phyloP scores from a whole-genome alignment of 116 monocot genomes.

The Papilionanthe hybrid region DNA sequence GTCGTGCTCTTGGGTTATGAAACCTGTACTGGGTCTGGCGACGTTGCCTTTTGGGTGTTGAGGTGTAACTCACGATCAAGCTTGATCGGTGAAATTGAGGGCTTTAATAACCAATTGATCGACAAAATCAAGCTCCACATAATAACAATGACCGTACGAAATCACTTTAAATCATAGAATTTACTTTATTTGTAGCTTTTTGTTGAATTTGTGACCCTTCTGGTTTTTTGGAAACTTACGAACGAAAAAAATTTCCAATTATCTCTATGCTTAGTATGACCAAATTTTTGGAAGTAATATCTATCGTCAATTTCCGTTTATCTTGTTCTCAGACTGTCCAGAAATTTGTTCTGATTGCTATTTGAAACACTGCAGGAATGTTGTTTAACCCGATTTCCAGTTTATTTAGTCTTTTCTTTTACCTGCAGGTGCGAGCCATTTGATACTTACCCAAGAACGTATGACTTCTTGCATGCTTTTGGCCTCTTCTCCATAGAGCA shows the following conservation, averaged over 20 bases:
- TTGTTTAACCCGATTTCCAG: neutral
- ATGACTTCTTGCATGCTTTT: slow-evolving; percentile 63
- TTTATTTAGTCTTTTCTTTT: neutral
- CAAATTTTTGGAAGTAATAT: neutral
- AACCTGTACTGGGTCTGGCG: no score
- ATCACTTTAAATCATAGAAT: no score
- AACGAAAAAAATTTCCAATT: neutral
- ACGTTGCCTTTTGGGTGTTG: no score
- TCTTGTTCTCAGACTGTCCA: neutral
- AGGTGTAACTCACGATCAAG: no score
- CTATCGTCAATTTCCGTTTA: neutral
- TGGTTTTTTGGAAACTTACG: neutral
- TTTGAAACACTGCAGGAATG: neutral
- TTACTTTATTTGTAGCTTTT: no score
- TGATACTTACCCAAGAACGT: slow-evolving; percentile 77
- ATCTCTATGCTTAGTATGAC: neutral
- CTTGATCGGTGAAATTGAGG: no score
- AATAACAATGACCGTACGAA: no score
- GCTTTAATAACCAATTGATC: no score
- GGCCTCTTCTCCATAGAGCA: slow-evolving; percentile 56
- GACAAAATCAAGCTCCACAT: no score
- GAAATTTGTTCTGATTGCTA: neutral
- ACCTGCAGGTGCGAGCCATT: slow-evolving; percentile 66
- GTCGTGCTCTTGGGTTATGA: no score
- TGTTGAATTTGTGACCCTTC: no score